These are phyloP conservation scores for Bryoerythrophyllum caledonicum DNA, from an alignment of 225 moss, liverwort and hornwort species.

Conservation along the genomic window DNA sequence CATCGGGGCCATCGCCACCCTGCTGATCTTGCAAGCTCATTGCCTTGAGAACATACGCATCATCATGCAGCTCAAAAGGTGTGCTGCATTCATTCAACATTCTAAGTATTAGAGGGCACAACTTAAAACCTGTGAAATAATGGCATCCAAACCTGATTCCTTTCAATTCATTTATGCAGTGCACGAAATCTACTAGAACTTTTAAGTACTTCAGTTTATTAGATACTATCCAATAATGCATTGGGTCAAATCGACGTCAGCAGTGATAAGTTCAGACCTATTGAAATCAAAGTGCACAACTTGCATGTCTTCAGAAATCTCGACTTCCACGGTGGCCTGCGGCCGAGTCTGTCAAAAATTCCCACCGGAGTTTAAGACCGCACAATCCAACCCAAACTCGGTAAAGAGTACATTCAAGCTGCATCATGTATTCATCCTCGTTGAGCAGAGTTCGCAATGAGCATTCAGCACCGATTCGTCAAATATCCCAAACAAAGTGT, in stretches of 20 bases:
- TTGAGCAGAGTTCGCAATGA: not conserved
- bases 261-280: constrained; percentile 48
- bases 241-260: not conserved
- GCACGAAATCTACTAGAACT: not conserved
- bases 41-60: constrained; percentile 94
- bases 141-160: not conserved
- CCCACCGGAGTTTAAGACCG: constrained; percentile 27
- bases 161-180: constrained; percentile 6
- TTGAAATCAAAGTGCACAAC: constrained; percentile 99
- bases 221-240: not conserved
- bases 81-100: constrained; percentile 62
- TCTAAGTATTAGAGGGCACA: not conserved
- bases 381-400: not conserved
- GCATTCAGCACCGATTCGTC: not conserved
- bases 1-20: constrained; percentile 66
- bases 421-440: not conserved
- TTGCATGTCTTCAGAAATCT: constrained; percentile 99
- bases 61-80: constrained; percentile 96
- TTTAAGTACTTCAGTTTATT: not conserved
- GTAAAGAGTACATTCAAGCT: not conserved
- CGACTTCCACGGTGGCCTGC: constrained; percentile 97
- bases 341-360: constrained; percentile 78
- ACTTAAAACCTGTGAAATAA: not conserved
- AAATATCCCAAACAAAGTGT: not conserved
- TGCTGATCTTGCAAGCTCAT: constrained; percentile 89